phyloP scores from a whole-genome alignment of 2,329 filamentous ascomycete genomes.

The Boeremia exigua region DNA sequence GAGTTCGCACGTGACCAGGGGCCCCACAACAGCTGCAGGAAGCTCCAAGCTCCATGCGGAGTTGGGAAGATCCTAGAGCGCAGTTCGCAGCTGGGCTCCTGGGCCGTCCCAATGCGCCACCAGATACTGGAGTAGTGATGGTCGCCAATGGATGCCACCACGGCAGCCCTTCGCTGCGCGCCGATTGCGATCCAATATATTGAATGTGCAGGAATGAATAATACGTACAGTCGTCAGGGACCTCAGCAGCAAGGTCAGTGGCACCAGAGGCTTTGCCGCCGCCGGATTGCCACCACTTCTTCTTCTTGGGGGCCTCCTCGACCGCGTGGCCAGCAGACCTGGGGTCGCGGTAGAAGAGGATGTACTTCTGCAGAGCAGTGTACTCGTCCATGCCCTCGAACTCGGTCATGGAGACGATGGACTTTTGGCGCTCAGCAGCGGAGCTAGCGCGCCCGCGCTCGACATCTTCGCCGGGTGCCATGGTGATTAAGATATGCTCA shows the following conservation, averaged over 20 bases:
- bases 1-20: conserved; percentile 22
- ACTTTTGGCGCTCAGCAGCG: conserved; percentile 43
- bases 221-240: conserved; percentile 62
- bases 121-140: conserved; percentile 4
- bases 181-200: background rate
- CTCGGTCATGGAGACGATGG: conserved; percentile 42
- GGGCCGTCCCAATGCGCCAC: conserved; percentile 14
- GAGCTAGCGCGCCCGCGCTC: conserved; percentile 41
- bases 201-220: background rate
- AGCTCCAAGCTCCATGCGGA: conserved; percentile 10
- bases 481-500: conserved; percentile 31
- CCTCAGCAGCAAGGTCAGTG: conserved; percentile 46
- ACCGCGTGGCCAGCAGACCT: conserved; percentile 56
- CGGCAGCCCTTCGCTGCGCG: background rate
- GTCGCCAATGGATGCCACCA: conserved; percentile 7
- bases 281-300: conserved; percentile 62
- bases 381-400: conserved; percentile 66
- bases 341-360: conserved; percentile 69
- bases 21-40: conserved; percentile 23
- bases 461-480: conserved; percentile 43
- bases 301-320: conserved; percentile 56
- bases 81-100: conserved; percentile 1
- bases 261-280: conserved; percentile 31
- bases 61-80: conserved; percentile 14
- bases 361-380: conserved; percentile 69